Base-by-base conservation (phyloP, 495 filamentous ascomycete genomes). In the Hypoxylon lienhwacheense region DNA sequence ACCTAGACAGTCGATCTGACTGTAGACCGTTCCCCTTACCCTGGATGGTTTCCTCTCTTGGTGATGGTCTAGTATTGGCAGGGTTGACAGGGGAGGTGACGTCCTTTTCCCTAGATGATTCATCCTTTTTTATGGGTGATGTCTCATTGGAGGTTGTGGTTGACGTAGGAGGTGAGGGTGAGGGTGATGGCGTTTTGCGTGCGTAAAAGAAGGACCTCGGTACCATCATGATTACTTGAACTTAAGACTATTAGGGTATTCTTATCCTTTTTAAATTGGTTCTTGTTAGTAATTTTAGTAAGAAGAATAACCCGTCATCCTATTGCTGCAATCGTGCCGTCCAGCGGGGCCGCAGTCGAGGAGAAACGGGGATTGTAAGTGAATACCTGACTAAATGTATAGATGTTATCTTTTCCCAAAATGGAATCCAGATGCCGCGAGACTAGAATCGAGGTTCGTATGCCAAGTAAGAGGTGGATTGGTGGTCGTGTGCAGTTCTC, bases 401-500 rank as follows among this genome's bases (percentile, higher is more conserved):
- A 29, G n/a, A 24, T 35, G 16, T 45, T 37, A 33, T 41, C 8
- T 29, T 35, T 31, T 24, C 45, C 50, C 56, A 46, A 60, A 60
- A 50, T 50, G 56, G 56, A 55, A 60, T 14, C 26, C 26, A 54
- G 40, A 17, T 60, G 14, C 49, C 50, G 44, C 32, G 40, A n/a
- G n/a, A 45, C 19, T 60, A 34, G 50, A 45, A 55, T 60, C 39
- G 45, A 34, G 50, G 40, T 50, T 60, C 39, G 45, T 50, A 26
- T 21, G 56, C 45, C 29, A 50, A 51, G 37, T 54, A 28, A 36
- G 7, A 39, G 36, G 17, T 36, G 56, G 44, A 49, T 54, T 66
- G 65, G 63, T 63, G 62, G 67, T 68, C 64, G 69, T 66, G 68
- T 69, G 64, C 64, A 59, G 66, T 63, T 65, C 63, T 60, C 58